A percentile compares a stretch with the other conserved stretches of the same genome.
phyloP scores from a whole-genome alignment of 352 stramenopile species.

The Pythium dissotocum region DNA sequence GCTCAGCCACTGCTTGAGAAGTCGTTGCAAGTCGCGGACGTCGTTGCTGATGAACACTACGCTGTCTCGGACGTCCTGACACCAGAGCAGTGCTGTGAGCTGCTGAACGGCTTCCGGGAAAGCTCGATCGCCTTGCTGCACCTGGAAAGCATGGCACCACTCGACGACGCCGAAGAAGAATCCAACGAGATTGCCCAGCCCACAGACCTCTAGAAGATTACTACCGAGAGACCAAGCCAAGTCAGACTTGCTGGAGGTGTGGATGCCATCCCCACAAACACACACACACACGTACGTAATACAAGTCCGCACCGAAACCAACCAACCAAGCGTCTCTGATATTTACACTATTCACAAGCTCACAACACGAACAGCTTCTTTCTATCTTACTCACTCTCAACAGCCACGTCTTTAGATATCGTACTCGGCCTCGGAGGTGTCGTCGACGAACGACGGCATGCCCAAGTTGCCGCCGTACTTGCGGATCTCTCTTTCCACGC shows the following conservation, averaged over 20 bases:
- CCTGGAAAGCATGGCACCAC: constrained; percentile 35
- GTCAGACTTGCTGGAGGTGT: neutral
- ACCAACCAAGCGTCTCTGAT: neutral
- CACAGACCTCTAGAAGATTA: constrained; percentile 4
- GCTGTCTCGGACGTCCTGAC: constrained; percentile 60
- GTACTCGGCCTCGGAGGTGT: constrained; percentile 21
- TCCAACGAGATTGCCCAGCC: neutral
- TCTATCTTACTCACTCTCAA: neutral
- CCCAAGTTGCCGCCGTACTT: constrained; percentile 32
- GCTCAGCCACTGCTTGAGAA: constrained; percentile 66
- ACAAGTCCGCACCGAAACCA: neutral
- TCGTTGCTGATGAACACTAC: constrained; percentile 81
- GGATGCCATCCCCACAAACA: neutral
- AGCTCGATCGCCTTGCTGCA: constrained; percentile 66
- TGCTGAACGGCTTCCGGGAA: constrained; percentile 69
- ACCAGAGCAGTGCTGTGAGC: constrained; percentile 60
- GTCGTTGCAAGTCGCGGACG: constrained; percentile 70
- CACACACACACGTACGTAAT: neutral
- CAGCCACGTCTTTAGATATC: neutral
- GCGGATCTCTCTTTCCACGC: constrained; percentile 33
- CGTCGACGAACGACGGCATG: constrained; percentile 27
- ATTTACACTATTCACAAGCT: neutral
- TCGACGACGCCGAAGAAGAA: constrained; percentile 20
- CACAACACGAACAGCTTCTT: neutral
- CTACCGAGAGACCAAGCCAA: neutral